Base-by-base conservation (phyloP, 441 rosid genomes). In the Brassica hybrid region DNA sequence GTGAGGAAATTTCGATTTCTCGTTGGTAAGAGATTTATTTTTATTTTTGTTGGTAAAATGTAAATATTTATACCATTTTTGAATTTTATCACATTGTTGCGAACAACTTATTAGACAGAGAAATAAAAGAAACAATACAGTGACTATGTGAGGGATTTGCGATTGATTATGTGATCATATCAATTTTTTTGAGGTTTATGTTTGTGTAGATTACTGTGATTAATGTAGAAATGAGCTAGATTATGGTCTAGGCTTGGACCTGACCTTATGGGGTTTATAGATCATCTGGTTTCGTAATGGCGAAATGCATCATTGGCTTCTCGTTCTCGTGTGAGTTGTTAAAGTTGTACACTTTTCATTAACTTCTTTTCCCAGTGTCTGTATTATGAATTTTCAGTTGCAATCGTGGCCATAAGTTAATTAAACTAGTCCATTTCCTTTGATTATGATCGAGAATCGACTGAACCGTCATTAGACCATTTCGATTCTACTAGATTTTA, bases 1-100 rank as follows among this genome's bases (percentile, higher is more conserved):
- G 50, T 43, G 50, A 43, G 6, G 50, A 43, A 6, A 11, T 43
- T 3, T 76, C 9, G 76, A 72, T 62, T 72, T 72, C 9, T 60
- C 58, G 25, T 56, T 64, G 16, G 63, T 16, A 17, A 30, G n/a
- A 56, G 36, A 27, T 68, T 76, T 69, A 0, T 30, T 30, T 30
- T 30, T 30, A 4, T 34, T 34, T 34, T 7, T 34, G 5, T 32
- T 34, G 41, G 41, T 34, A 34, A 34, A 34, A 34, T 34, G 41
- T 34, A 34, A 34, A 7, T 34, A 34, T 34, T 34, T 34, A 34
- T 34, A 34, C 41, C 41, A 34, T 34, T 34, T 34, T 34, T 7
- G 9, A 34, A 34, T 7, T 1, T 34, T 34, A 6, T 34, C 38
- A 34, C 38, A 34, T 34, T 34, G 38, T 34, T 34, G 8, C 38